Conservation (phyloP, 1,284 basidiomycete genomes). For the Moesziomyces sp. region DNA sequence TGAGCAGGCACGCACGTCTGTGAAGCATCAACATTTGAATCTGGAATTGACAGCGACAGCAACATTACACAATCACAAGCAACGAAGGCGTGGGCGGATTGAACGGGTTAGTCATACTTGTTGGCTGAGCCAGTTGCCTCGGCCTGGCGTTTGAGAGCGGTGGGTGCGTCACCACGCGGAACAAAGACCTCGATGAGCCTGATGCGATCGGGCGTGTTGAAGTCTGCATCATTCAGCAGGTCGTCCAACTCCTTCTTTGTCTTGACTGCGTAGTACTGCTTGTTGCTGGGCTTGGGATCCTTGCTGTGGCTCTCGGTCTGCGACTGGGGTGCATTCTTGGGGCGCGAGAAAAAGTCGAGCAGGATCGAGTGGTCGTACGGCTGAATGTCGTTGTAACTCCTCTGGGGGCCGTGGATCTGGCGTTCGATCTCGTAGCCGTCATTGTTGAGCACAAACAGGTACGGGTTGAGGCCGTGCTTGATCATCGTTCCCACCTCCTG, state of each 20-base stretch:
- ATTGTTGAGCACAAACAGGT: slow-evolving; percentile 88
- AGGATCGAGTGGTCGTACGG: slow-evolving; percentile 48
- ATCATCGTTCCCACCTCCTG: slow-evolving; percentile 81
- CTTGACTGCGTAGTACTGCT: slow-evolving; percentile 75
- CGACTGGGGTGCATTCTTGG: background rate
- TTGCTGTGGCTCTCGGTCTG: slow-evolving; percentile 62
- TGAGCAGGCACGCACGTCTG: too few species aligned
- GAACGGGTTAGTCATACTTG: slow-evolving; percentile 27
- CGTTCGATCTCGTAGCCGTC: slow-evolving; percentile 81
- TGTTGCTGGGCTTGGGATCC: slow-evolving; percentile 71
- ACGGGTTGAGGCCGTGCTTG: slow-evolving; percentile 76
- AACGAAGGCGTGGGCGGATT: too few species aligned
- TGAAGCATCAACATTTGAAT: background rate
- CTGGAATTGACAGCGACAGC: background rate
- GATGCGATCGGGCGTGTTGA: slow-evolving; percentile 75
- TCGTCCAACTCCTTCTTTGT: slow-evolving; percentile 76
- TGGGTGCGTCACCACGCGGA: slow-evolving; percentile 78
- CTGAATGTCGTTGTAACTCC: slow-evolving; percentile 65
- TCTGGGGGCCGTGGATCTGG: slow-evolving; percentile 76
- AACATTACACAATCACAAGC: too few species aligned
- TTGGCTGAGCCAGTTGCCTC: slow-evolving; percentile 68
- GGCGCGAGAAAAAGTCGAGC: slow-evolving; percentile 51
- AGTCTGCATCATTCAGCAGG: slow-evolving; percentile 74
- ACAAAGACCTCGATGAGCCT: slow-evolving; percentile 84
- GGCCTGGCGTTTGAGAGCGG: slow-evolving; percentile 73